Evolutionary conservation across 1,284 basidiomycete species (phyloP).

Genomic region (Tremellales sp.): DNA sequence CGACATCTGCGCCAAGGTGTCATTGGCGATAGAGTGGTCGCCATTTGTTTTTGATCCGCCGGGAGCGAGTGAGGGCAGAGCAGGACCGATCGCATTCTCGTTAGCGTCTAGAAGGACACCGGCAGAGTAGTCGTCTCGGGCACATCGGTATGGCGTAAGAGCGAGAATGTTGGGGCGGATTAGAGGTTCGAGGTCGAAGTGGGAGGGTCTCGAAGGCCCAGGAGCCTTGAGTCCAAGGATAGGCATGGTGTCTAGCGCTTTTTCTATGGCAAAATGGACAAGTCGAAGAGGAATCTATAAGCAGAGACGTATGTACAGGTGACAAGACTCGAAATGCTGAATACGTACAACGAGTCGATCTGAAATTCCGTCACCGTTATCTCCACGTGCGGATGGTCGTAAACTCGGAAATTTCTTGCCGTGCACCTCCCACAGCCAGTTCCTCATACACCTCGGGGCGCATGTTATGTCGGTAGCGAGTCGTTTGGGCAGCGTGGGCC

Average conservation of each 20-base stretch:
- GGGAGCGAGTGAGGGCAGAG: slow-evolving; percentile 54
- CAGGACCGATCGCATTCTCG: slow-evolving; percentile 89
- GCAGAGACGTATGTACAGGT: too few relatives aligned
- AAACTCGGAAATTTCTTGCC: too few relatives aligned
- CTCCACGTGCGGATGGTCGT: too few relatives aligned
- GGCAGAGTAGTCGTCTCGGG: slow-evolving; percentile 88
- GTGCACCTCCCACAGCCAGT: too few relatives aligned
- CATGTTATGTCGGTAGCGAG: too few relatives aligned
- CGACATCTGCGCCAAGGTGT: slow-evolving; percentile 36
- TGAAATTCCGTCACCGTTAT: too few relatives aligned
- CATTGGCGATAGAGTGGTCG: slow-evolving; percentile 11
- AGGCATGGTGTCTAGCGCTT: slow-evolving; percentile 33
- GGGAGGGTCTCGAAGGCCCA: slow-evolving; percentile 59
- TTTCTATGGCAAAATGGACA: too few relatives aligned
- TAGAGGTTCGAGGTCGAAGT: slow-evolving; percentile 76
- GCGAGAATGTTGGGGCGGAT: slow-evolving; percentile 91
- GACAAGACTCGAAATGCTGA: too few relatives aligned
- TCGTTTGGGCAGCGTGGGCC: too few relatives aligned
- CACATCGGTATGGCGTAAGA: slow-evolving; percentile 89
- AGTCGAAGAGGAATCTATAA: too few relatives aligned
- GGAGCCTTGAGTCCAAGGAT: slow-evolving; percentile 46
- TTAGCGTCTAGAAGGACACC: slow-evolving; percentile 98
- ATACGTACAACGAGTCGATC: too few relatives aligned
- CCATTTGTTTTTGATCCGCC: slow-evolving; percentile 3
- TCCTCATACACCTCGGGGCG: too few relatives aligned